phyloP scores from a whole-genome alignment of 352 stramenopile species.

The Phytophthora syringae region DNA sequence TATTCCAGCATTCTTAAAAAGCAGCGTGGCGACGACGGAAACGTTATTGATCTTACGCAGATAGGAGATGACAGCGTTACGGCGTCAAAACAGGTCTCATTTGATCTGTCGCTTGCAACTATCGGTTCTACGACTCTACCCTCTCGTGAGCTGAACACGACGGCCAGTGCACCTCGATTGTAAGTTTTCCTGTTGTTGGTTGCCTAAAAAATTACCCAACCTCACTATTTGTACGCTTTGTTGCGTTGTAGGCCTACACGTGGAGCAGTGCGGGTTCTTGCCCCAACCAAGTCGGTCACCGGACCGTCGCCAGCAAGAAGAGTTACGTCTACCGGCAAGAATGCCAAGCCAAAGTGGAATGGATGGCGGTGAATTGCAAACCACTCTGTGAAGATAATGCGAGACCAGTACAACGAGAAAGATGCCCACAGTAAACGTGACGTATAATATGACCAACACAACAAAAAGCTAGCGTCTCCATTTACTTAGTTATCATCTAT shows the following conservation, averaged over 20 bases:
- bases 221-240: conserved; percentile 13
- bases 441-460: conserved; percentile 38
- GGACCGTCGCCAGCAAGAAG: conserved; percentile 28
- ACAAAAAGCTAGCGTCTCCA: conserved; percentile 8
- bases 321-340: conserved; percentile 39
- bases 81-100: conserved; percentile 73
- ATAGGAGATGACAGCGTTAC: conserved; percentile 7
- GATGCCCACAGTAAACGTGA: conserved; percentile 32
- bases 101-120: conserved; percentile 44
- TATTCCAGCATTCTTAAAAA: conserved; percentile 81
- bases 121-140: conserved; percentile 20
- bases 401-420: conserved; percentile 1
- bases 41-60: background rate
- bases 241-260: conserved; percentile 25
- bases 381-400: background rate
- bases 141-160: conserved; percentile 35
- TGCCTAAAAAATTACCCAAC: conserved; percentile 1
- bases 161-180: conserved; percentile 42
- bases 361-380: conserved; percentile 58
- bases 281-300: conserved; percentile 34
- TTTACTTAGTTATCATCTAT: conserved; percentile 24
- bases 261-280: conserved; percentile 50
- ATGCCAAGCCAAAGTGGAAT: conserved; percentile 67
- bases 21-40: conserved; percentile 36
- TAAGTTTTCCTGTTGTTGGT: conserved; percentile 26